Base-by-base conservation (phyloP, 2,329 filamentous ascomycete species). In the Hypoxylon sp. region DNA sequence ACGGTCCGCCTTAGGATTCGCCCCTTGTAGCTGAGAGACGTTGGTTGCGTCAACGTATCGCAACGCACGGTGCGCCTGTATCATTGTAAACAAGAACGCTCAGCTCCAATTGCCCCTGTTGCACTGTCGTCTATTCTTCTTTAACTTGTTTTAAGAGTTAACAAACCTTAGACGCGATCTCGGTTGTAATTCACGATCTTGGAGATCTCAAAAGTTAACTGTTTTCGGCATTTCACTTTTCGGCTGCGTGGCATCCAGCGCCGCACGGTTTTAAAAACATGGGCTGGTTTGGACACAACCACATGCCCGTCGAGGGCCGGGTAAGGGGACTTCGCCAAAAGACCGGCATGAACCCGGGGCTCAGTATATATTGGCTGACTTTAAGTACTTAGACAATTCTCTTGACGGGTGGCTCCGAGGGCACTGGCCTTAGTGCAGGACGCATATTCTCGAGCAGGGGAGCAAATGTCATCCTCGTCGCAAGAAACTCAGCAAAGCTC, bases 321-420 rank as follows among this genome's bases (percentile, higher is more conserved):
- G 91, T 92, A 69, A 36, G 74, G 64, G n/a, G n/a, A 38, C 6
- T 30, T 5, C 11, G 20, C 20, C 36, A 43, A 13, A 26, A 38
- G 7, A 62, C 9, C 5, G 21, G 9, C 9, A 25, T 6, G 6
- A 9, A 96, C 90, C 95, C 91, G 2, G 79, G 93, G 32, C 77
- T 96, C 49, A 77, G n/a, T 5, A 34, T 8, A 40, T 13, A 23
- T 5, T 31, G 9, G 20, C 25, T 42, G 26, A 42, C 23, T 11
- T 41, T 29, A 6, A 16, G 7, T 17, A 5, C 5, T 11, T 30
- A 52, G 49, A 48, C 49, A n/a, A 42, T 42, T 27, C 29, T 49
- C 37, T 9, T 97, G 37, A 97, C 92, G 0, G 92, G 92, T 41
- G 91, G 86, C 19, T 96, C 92, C 0, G 89, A 96, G 67, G 92